These are phyloP conservation scores for Prunella vulgaris DNA, from an alignment of 257 asterid species.

Conservation along the genomic window DNA sequence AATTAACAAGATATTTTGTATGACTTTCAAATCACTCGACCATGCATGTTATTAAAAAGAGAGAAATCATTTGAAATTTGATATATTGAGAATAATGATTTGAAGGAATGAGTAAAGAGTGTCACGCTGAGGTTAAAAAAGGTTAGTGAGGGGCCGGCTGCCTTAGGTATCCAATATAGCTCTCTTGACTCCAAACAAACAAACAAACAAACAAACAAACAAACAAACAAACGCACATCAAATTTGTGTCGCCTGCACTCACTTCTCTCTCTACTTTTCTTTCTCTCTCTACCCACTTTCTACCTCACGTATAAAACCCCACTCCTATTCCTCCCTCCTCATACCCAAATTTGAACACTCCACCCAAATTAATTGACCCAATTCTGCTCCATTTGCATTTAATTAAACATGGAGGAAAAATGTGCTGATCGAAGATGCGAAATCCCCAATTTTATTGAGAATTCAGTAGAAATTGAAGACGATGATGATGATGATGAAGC, in stretches of 20 bases:
- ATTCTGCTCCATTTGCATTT: not conserved
- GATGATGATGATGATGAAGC: constrained; percentile 62
- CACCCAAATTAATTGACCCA: not conserved
- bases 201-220: no score
- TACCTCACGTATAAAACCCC: constrained; percentile 22
- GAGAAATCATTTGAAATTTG: not conserved
- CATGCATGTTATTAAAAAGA: not conserved
- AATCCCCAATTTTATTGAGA: not conserved
- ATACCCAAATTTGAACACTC: not conserved
- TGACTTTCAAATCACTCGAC: not conserved
- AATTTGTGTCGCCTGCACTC: constrained; percentile 24
- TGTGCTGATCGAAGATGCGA: constrained; percentile 13
- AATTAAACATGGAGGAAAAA: constrained; percentile 18
- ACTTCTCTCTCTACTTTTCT: no score
- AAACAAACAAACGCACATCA: constrained; percentile 41
- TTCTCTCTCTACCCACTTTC: no score
- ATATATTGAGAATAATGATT: constrained; percentile 16
- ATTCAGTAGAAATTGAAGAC: not conserved
- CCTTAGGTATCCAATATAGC: constrained; percentile 26
- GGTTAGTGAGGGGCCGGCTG: constrained; percentile 34
- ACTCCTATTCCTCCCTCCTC: no score
- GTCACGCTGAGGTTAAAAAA: constrained; percentile 37
- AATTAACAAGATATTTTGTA: not conserved
- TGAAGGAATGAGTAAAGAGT: constrained; percentile 24
- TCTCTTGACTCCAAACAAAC: constrained; percentile 39